A percentile compares a stretch with the other conserved stretches of the same genome.
Conservation (phyloP, 768 basidiomycete genomes). For the Xanthoconium stramineum region DNA sequence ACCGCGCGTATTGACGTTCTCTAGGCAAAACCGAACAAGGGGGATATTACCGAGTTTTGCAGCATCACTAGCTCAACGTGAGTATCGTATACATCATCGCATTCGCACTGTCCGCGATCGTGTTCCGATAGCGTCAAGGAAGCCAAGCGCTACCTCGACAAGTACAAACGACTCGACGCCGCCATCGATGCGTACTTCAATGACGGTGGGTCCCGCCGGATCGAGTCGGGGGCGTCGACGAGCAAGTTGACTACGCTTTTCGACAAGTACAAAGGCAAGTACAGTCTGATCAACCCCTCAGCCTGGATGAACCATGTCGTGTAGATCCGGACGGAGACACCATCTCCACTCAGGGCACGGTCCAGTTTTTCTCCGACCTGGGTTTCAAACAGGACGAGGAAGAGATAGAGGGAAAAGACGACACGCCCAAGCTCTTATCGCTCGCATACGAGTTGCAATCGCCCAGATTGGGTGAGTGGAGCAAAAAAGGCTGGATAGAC, state of each 20-base stretch:
- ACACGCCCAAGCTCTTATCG: constrained; percentile 71
- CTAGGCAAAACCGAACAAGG: constrained; percentile 33
- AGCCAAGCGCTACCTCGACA: constrained; percentile 66
- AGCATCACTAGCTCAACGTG: constrained; percentile 69
- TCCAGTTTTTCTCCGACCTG: constrained; percentile 53
- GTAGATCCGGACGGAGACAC: constrained; percentile 57
- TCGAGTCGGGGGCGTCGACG: constrained; percentile 38
- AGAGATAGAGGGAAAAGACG: constrained; percentile 68
- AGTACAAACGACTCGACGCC: constrained; percentile 65
- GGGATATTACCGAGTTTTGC: constrained; percentile 58
- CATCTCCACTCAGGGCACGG: constrained; percentile 77
- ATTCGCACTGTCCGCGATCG: neutral
- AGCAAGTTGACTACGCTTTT: constrained; percentile 58
- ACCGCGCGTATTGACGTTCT: neutral
- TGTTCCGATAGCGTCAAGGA: constrained; percentile 39
- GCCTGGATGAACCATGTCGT: neutral
- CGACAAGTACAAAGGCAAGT: constrained; percentile 63
- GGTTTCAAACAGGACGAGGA: constrained; percentile 32
- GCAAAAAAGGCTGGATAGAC: constrained; percentile 66
- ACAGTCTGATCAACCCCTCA: constrained; percentile 5
- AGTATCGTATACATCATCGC: constrained; percentile 29
- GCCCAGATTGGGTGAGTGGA: constrained; percentile 70
- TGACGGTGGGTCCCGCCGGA: constrained; percentile 29
- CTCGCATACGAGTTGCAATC: constrained; percentile 82
- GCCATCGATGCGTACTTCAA: constrained; percentile 74